Base-by-base conservation (phyloP, 768 basidiomycete species). In the Lactifluus rugatus region DNA sequence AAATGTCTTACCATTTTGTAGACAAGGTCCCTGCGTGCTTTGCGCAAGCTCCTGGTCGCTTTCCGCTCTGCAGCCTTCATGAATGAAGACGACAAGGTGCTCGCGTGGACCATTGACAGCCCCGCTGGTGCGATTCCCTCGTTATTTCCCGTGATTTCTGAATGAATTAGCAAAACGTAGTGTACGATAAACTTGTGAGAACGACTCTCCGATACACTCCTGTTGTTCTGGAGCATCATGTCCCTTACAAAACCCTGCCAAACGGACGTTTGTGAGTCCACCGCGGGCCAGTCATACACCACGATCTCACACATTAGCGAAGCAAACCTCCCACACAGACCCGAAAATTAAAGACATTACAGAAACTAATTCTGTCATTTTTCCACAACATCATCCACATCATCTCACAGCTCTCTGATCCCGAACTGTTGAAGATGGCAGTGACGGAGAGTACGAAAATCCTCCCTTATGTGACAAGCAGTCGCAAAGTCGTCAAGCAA, bases 181-280 rank as follows among this genome's bases (percentile, higher is more conserved):
- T 97, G n/a, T 98, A 94, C 74, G 87, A 86, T 75, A 96, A 97
- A 73, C 78, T 98, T 21, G 76, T 99, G 45, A 81, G 81, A 11
- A 95, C 94, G 0, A 74, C 93, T 2, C 76, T 99, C 26, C 83
- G 82, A 66, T 99, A 90, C 71, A 94, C 94, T 0, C 94, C 96
- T 2, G 78, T 97, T 41, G 79, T 97, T 8, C 78, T 99, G 17
- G 78, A 81, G 49, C 85, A 94, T 66, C 94, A 97, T 65, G 76
- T 89, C 36, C 94, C 95, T 0, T 92, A 83, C 74, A 95, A 93
- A 73, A 84, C 80, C 1, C 77, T 85, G 25, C 68, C 84, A 1
- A 84, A 84, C 64, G 96, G 94, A 52, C 89, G 87, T 79, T 86
- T 88, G 94, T 95, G 66, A 49, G 89, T 76, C 8, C 17, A 36